Conservation (phyloP, 345 rosid genomes). For the Erodium maritimum region DNA sequence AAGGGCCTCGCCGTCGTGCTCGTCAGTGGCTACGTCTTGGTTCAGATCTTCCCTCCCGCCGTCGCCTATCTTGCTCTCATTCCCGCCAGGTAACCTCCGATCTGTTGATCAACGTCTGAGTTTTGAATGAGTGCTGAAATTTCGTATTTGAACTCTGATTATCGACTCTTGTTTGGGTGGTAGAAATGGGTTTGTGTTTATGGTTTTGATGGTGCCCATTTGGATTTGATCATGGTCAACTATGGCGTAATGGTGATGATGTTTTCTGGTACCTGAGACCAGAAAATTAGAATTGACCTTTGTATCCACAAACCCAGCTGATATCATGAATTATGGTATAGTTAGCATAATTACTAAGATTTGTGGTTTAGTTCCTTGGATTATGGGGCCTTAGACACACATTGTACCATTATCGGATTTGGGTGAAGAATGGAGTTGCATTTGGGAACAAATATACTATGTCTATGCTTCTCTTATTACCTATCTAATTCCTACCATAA, state of each 20-base stretch:
- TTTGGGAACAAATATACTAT: no score
- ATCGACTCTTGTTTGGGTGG: background rate
- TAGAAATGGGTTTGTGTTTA: background rate
- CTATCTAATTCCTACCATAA: no score
- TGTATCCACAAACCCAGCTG: background rate
- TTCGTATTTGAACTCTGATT: background rate
- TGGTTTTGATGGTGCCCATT: background rate
- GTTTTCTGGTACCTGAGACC: no score
- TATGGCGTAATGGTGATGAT: no score
- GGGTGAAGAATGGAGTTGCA: no score
- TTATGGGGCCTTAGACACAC: no score
- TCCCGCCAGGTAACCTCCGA: slow-evolving; percentile 48
- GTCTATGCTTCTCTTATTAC: no score
- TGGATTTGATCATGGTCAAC: background rate
- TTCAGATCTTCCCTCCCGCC: slow-evolving; percentile 56
- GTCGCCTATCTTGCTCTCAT: slow-evolving; percentile 60
- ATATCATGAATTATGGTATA: background rate
- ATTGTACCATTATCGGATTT: no score
- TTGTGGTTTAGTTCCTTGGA: no score
- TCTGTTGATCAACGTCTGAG: background rate
- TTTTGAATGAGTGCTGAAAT: no score
- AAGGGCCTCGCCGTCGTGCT: slow-evolving; percentile 66
- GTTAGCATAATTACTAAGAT: no score
- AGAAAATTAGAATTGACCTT: background rate
- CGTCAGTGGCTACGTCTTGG: slow-evolving; percentile 53